These are phyloP conservation scores for Paramecium octaurelia DNA, from an alignment of 73 alveolate genomes.

Conservation along the genomic window DNA sequence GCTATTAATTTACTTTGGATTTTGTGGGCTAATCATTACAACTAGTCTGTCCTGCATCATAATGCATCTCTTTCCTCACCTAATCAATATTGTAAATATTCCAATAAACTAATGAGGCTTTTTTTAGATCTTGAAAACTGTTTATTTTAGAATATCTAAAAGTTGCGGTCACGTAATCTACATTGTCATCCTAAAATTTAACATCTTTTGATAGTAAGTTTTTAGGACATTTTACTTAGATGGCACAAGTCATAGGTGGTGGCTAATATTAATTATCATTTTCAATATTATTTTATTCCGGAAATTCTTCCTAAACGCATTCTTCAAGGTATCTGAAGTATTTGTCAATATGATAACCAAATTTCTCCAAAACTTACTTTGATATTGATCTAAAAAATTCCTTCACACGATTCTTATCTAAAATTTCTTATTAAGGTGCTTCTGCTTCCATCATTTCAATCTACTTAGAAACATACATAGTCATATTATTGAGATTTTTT, in stretches of 20 bases:
- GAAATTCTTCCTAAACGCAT: background rate
- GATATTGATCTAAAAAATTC: background rate
- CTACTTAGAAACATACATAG: background rate
- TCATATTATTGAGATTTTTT: background rate
- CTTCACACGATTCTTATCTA: background rate
- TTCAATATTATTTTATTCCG: background rate
- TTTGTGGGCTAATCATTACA: background rate
- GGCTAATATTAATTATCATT: slow-evolving; percentile 10
- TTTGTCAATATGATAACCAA: slow-evolving; percentile 24
- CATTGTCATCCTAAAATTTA: background rate
- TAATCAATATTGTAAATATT: background rate
- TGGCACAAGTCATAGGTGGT: slow-evolving; percentile 17
- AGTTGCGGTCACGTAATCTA: background rate
- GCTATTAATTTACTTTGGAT: background rate
- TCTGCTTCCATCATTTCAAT: background rate
- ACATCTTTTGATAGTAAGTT: background rate
- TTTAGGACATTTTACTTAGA: slow-evolving; percentile 6
- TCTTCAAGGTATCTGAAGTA: background rate
- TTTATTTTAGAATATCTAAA: background rate
- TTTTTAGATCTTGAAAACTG: background rate
- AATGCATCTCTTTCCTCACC: background rate
- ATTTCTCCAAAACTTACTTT: slow-evolving; percentile 13
- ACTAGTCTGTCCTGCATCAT: background rate
- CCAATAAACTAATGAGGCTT: background rate
- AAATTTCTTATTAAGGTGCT: background rate